These are phyloP conservation scores for Phoenix roebelenii DNA, from an alignment of 176 grass and related monocot genomes.

Conservation along the genomic window DNA sequence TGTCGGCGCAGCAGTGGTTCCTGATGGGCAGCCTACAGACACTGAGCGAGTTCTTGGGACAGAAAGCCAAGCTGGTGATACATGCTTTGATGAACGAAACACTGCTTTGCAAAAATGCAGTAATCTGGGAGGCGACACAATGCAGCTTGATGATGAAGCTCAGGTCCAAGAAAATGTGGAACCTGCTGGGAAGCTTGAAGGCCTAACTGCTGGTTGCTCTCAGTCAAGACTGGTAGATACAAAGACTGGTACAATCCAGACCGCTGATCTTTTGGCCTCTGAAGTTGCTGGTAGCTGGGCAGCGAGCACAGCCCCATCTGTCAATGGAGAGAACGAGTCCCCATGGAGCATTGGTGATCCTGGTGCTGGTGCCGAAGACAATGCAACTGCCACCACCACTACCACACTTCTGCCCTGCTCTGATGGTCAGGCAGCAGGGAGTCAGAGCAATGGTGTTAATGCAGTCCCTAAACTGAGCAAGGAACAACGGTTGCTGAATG, in stretches of 20 bases:
- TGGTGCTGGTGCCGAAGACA: constrained; percentile 22
- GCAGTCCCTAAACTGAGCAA: constrained; percentile 26
- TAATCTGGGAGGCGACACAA: constrained; percentile 55
- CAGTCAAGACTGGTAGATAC: constrained; percentile 39
- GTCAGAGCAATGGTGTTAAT: constrained; percentile 42
- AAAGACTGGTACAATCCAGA: constrained; percentile 40
- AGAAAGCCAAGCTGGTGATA: constrained; percentile 49
- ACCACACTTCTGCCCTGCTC: constrained; percentile 41
- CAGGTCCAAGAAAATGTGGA: constrained; percentile 42
- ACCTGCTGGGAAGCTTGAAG: constrained; percentile 20
- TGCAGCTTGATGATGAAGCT: constrained; percentile 72
- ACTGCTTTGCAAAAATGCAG: constrained; percentile 42
- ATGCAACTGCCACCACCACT: constrained; percentile 7
- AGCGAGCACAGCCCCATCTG: constrained; percentile 49
- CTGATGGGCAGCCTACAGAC: constrained; percentile 45
- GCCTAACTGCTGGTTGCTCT: constrained; percentile 12
- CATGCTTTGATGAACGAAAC: constrained; percentile 31
- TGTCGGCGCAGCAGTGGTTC: constrained; percentile 23
- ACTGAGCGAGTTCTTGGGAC: constrained; percentile 68
- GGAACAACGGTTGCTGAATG: constrained; percentile 41
- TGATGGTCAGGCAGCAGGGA: constrained; percentile 48
- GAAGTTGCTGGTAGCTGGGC: constrained; percentile 94
- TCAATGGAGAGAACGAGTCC: constrained; percentile 64
- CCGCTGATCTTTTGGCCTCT: constrained; percentile 81
- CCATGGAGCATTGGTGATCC: constrained; percentile 36